These are phyloP conservation scores for Boletus sp. DNA, from an alignment of 768 basidiomycete genomes.

Conservation along the genomic window DNA sequence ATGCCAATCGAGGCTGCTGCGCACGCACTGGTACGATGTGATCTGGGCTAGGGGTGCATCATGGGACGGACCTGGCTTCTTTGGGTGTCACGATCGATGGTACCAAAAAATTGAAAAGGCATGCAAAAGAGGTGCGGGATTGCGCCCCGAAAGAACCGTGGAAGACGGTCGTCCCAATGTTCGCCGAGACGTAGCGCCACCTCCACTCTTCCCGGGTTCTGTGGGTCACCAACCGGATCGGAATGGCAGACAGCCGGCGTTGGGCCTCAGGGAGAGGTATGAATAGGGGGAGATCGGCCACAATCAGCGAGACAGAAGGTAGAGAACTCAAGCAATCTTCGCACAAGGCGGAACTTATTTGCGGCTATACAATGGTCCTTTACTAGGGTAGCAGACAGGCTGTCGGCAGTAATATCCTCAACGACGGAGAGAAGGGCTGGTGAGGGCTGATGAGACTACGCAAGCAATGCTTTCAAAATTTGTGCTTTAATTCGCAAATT, in stretches of 20 bases:
- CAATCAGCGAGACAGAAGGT: background rate
- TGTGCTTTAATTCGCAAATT: constrained; percentile 39
- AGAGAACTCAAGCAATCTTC: constrained; percentile 53
- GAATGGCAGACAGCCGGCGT: too few species aligned
- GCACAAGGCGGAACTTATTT: constrained; percentile 77
- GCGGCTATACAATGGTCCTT: constrained; percentile 60
- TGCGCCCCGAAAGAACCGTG: background rate
- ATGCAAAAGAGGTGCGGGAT: background rate
- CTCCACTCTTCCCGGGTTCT: background rate
- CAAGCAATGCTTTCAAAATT: constrained; percentile 56
- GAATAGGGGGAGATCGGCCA: background rate
- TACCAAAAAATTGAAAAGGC: background rate
- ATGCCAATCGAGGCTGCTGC: background rate
- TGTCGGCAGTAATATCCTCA: constrained; percentile 44
- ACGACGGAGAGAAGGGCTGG: constrained; percentile 43
- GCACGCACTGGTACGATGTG: background rate
- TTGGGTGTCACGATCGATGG: background rate
- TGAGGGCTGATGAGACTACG: constrained; percentile 73
- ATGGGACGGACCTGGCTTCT: background rate
- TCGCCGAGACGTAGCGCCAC: background rate
- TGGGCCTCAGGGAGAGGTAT: background rate
- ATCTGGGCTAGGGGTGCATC: background rate
- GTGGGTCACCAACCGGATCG: background rate
- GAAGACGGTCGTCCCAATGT: background rate
- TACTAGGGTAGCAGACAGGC: constrained; percentile 55